Conservation (phyloP, 129 eudicot species). For the Glebionis coronaria region DNA sequence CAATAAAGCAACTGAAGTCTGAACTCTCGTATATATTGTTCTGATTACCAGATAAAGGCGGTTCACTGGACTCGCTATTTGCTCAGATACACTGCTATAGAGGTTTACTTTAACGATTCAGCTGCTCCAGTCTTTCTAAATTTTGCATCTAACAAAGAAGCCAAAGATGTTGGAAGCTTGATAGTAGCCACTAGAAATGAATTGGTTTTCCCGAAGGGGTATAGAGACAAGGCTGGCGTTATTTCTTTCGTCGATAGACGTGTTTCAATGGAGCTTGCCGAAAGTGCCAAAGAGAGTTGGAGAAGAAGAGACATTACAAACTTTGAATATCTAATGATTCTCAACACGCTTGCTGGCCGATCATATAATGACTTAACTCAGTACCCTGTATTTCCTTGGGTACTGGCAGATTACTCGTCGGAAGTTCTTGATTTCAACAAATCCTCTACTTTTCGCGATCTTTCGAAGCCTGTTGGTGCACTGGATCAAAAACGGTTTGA, state of each 20-base stretch:
- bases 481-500: conserved; percentile 92
- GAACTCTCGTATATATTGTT: conserved; percentile 10
- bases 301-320: conserved; percentile 95
- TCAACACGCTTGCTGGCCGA: conserved; percentile 92
- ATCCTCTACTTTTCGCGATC: conserved; percentile 95
- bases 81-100: conserved; percentile 94
- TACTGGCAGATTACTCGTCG: conserved; percentile 85
- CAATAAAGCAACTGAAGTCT: neutral
- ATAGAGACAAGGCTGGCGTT: conserved; percentile 67
- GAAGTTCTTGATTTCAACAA: conserved; percentile 90
- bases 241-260: conserved; percentile 92
- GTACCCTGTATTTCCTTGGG: conserved; percentile 97
- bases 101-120: conserved; percentile 81
- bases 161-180: conserved; percentile 86
- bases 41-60: conserved; percentile 67
- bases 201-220: conserved; percentile 56
- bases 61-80: conserved; percentile 98
- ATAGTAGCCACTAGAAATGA: conserved; percentile 85
- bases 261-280: conserved; percentile 92
- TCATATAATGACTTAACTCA: conserved; percentile 97
- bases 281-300: conserved; percentile 94
- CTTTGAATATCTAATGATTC: conserved; percentile 88
- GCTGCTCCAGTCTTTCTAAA: conserved; percentile 82
- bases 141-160: conserved; percentile 80
- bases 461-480: conserved; percentile 98